A percentile compares a stretch with the other conserved stretches of the same genome.
Evolutionary conservation across 225 moss, liverwort and hornwort genomes (phyloP).

Genomic region (Rhytidiadelphus loreus): DNA sequence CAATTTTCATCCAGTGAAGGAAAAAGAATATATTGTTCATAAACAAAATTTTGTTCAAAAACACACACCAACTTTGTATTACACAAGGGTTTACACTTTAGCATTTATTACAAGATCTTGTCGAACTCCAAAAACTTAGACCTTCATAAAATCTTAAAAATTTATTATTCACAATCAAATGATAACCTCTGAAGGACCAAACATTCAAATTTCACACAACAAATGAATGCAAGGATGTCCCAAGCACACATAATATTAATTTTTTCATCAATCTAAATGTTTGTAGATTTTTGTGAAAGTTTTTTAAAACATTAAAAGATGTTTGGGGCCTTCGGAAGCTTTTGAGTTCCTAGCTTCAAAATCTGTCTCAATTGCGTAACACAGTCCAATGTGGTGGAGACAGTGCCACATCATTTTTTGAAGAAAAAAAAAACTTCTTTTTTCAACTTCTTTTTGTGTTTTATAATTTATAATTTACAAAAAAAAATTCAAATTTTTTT

Average conservation of each 20-base stretch:
- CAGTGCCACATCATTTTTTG: too few relatives aligned
- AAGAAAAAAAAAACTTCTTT: too few relatives aligned
- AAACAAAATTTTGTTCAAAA: neutral
- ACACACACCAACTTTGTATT: neutral
- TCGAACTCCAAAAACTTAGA: neutral
- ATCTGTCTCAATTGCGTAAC: too few relatives aligned
- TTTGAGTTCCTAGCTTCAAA: too few relatives aligned
- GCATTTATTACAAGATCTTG: accelerated
- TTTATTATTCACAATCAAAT: neutral
- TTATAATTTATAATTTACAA: too few relatives aligned
- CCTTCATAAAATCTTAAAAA: neutral
- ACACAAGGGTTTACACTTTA: neutral
- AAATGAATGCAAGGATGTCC: neutral
- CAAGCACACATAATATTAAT: neutral
- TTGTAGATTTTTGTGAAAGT: neutral
- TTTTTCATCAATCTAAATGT: neutral
- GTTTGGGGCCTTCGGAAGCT: too few relatives aligned
- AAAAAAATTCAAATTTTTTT: too few relatives aligned
- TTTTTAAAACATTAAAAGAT: too few relatives aligned
- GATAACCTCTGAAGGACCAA: neutral
- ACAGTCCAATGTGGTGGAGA: too few relatives aligned
- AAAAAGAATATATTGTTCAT: neutral
- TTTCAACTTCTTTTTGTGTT: too few relatives aligned
- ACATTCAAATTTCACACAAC: neutral
- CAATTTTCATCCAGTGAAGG: neutral